A percentile compares a stretch with the other conserved stretches of the same genome.
phyloP scores from a whole-genome alignment of 1,284 basidiomycete genomes.

The Sanghuangporus baumii region DNA sequence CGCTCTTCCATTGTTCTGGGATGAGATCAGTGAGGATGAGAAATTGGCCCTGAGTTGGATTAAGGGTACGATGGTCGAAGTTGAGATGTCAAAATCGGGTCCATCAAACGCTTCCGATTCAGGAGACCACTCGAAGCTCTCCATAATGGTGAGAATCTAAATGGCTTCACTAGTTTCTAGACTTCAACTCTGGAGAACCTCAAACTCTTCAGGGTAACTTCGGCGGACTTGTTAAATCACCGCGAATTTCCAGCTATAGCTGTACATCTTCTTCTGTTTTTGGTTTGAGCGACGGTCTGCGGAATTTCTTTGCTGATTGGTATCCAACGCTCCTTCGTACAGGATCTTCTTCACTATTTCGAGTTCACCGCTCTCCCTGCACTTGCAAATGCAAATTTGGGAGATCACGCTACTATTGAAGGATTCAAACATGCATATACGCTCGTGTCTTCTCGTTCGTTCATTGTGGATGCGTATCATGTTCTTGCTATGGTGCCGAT shows the following conservation, averaged over 20 bases:
- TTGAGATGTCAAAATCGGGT: constrained; percentile 20
- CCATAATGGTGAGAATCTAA: constrained; percentile 1
- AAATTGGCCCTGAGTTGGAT: constrained; percentile 39
- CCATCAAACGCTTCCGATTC: neutral
- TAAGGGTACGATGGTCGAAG: constrained; percentile 39
- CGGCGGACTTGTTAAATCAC: too few species aligned
- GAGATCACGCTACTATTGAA: constrained; percentile 30
- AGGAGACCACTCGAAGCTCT: neutral
- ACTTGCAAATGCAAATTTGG: constrained; percentile 24
- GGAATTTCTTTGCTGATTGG: constrained; percentile 2
- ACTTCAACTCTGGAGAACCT: too few species aligned
- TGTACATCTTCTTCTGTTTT: neutral
- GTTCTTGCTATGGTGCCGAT: constrained; percentile 84
- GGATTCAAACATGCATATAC: constrained; percentile 71
- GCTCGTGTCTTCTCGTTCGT: constrained; percentile 82
- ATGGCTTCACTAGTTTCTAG: neutral
- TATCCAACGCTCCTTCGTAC: constrained; percentile 26
- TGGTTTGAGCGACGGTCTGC: neutral
- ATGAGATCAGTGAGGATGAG: constrained; percentile 29
- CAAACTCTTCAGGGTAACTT: too few species aligned
- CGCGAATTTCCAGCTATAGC: neutral
- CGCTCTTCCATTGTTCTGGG: constrained; percentile 66
- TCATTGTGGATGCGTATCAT: constrained; percentile 83
- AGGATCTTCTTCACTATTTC: constrained; percentile 47
- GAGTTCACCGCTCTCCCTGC: constrained; percentile 33